These are phyloP conservation scores for Trematosphaeria pertusa DNA, from an alignment of 2,329 filamentous ascomycete species.

Conservation along the genomic window DNA sequence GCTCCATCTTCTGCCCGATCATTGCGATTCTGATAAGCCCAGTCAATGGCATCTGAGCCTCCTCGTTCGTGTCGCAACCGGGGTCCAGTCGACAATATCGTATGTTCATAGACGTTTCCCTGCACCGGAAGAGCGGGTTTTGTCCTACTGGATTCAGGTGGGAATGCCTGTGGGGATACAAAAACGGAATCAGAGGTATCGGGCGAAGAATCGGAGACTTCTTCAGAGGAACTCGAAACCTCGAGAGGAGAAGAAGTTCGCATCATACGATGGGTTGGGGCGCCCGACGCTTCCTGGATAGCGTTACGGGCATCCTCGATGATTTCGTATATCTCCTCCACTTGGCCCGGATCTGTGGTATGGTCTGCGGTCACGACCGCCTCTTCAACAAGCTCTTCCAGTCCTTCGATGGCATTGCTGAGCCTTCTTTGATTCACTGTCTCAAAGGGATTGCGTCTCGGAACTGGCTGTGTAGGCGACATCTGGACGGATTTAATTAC, in stretches of 20 bases:
- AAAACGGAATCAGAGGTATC: no score
- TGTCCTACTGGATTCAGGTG: no score
- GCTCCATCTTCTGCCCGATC: conserved; percentile 3
- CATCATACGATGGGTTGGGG: conserved; percentile 30
- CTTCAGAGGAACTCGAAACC: conserved; percentile 14
- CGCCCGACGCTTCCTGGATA: conserved; percentile 38
- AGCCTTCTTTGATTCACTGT: conserved; percentile 23
- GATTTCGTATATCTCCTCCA: conserved; percentile 49
- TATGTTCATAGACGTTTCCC: neutral
- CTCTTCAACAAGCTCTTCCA: conserved; percentile 54
- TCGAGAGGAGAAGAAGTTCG: conserved; percentile 27
- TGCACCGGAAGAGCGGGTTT: neutral
- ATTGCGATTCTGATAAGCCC: conserved; percentile 30
- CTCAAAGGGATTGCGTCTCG: conserved; percentile 28
- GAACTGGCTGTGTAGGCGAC: conserved; percentile 30
- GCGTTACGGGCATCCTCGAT: conserved; percentile 49
- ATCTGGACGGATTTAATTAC: conserved; percentile 26
- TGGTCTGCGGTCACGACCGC: conserved; percentile 47
- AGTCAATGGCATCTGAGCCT: conserved; percentile 32
- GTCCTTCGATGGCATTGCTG: conserved; percentile 45
- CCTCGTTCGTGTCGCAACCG: conserved; percentile 14
- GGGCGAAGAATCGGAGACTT: conserved; percentile 16
- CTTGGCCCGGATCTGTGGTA: conserved; percentile 37
- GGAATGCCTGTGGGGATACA: no score
- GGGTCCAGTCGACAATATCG: conserved; percentile 1